These are phyloP conservation scores for Pyrenophora teres DNA, from an alignment of 2,329 filamentous ascomycete species.

Conservation along the genomic window DNA sequence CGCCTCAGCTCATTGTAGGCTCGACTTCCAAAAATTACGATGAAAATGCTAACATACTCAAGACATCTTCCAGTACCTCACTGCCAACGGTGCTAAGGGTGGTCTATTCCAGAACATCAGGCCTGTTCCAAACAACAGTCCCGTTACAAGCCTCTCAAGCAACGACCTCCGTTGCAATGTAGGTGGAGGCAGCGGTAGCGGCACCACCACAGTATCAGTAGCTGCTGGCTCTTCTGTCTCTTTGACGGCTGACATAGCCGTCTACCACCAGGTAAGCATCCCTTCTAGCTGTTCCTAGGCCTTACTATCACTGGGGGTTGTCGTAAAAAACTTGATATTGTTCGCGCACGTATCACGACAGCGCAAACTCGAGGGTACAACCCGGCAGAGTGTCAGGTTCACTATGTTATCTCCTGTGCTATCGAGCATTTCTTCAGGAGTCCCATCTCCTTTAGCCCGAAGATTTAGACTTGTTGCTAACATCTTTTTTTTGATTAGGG, in stretches of 20 bases:
- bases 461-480: no score
- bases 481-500: neutral
- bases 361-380: no score
- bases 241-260: slow-evolving; percentile 44
- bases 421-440: no score
- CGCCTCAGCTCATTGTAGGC: slow-evolving; percentile 45
- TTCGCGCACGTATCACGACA: no score
- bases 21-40: neutral
- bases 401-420: no score
- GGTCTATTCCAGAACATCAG: slow-evolving; percentile 44
- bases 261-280: slow-evolving; percentile 50
- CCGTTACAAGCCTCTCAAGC: slow-evolving; percentile 40
- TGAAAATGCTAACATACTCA: slow-evolving; percentile 9
- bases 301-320: no score
- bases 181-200: slow-evolving; percentile 32
- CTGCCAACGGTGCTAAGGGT: slow-evolving; percentile 44
- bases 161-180: slow-evolving; percentile 47
- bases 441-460: no score
- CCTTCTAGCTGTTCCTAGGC: no score
- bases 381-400: no score
- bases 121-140: slow-evolving; percentile 47
- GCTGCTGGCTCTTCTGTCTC: slow-evolving; percentile 42
- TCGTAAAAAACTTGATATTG: no score
- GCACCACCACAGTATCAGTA: slow-evolving; percentile 42
- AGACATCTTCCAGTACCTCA: slow-evolving; percentile 48